Evolutionary conservation across 1,284 basidiomycete genomes (phyloP).

Genomic region (Rhodotorula mucilaginosa): DNA sequence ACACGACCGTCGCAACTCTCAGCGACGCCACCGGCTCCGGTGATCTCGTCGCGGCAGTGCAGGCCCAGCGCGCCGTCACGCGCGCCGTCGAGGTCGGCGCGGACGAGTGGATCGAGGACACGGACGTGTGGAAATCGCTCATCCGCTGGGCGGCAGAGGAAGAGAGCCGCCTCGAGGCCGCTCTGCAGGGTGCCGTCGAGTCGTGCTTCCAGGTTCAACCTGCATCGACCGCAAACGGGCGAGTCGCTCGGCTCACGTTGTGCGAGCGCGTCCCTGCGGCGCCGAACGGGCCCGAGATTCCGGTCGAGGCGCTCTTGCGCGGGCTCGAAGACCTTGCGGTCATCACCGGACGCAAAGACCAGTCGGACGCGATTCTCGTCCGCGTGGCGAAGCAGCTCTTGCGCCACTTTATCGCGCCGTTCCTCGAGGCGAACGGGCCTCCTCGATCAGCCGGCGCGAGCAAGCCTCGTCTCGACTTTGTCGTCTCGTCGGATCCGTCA

Average conservation of each 20-base stretch:
- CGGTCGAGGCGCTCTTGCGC: conserved; percentile 8
- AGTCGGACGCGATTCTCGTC: conserved; percentile 17
- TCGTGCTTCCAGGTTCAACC: conserved; percentile 26
- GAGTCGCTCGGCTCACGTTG: conserved; percentile 8
- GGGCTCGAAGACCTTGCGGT: conserved; percentile 22
- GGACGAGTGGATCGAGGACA: conserved; percentile 32
- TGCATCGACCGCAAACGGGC: not conserved
- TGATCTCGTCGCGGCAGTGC: conserved; percentile 19
- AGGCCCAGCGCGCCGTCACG: conserved; percentile 8
- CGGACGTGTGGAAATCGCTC: conserved; percentile 28
- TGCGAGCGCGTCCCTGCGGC: conserved; percentile 12
- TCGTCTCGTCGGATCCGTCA: not conserved
- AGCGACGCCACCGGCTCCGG: conserved; percentile 23
- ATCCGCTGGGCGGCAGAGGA: conserved; percentile 33
- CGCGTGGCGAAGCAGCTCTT: conserved; percentile 31
- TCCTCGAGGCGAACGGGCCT: conserved; percentile 24
- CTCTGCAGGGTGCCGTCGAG: conserved; percentile 28
- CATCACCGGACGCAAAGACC: conserved; percentile 16
- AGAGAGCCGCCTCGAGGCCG: conserved; percentile 27
- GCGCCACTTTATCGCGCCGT: conserved; percentile 33
- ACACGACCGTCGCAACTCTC: conserved; percentile 21
- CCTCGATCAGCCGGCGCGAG: not conserved
- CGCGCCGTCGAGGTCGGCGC: conserved; percentile 27
- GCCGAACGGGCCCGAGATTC: conserved; percentile 17
- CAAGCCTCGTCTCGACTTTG: not conserved